Evolutionary conservation across 2,329 filamentous ascomycete species (phyloP).

Genomic region (Thelonectria rubi): DNA sequence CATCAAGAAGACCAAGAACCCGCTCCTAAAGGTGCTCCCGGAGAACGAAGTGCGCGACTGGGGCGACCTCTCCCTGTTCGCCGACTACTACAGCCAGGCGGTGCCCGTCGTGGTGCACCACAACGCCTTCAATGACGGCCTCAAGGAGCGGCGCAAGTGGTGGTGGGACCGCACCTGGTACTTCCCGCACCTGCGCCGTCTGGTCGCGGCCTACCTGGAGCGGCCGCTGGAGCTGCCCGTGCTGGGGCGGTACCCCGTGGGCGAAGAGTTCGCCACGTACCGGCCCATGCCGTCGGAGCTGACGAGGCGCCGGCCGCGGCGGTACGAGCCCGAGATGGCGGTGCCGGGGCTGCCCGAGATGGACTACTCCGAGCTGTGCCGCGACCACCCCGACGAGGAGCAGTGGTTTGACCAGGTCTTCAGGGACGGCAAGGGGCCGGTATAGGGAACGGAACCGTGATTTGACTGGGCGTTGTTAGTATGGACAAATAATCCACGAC

Average conservation of each 20-base stretch:
- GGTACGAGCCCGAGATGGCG: slow-evolving; percentile 6
- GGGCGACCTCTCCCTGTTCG: slow-evolving; percentile 33
- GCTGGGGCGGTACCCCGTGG: not conserved
- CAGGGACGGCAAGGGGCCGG: slow-evolving; percentile 25
- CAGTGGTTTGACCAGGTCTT: slow-evolving; percentile 31
- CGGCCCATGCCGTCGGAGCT: slow-evolving; percentile 10
- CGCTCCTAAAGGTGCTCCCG: slow-evolving; percentile 7
- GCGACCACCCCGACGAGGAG: not conserved
- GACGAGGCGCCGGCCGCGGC: slow-evolving; percentile 19
- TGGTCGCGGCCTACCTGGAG: slow-evolving; percentile 19
- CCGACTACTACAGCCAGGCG: slow-evolving; percentile 31
- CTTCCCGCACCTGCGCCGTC: slow-evolving; percentile 30
- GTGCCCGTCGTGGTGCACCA: slow-evolving; percentile 35
- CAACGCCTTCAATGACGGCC: slow-evolving; percentile 31
- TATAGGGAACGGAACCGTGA: not conserved
- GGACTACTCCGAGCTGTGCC: slow-evolving; percentile 28
- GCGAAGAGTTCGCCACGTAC: slow-evolving; percentile 10
- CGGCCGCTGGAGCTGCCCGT: not conserved
- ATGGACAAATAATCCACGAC: not conserved
- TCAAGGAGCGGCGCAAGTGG: slow-evolving; percentile 22
- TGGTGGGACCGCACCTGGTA: slow-evolving; percentile 38
- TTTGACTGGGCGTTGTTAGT: not conserved
- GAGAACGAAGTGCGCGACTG: slow-evolving; percentile 18
- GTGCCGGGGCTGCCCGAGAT: slow-evolving; percentile 7
- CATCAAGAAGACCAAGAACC: slow-evolving; percentile 13